Evolutionary conservation across 441 rosid genomes (phyloP).

Genomic region (Adansonia gregorii): DNA sequence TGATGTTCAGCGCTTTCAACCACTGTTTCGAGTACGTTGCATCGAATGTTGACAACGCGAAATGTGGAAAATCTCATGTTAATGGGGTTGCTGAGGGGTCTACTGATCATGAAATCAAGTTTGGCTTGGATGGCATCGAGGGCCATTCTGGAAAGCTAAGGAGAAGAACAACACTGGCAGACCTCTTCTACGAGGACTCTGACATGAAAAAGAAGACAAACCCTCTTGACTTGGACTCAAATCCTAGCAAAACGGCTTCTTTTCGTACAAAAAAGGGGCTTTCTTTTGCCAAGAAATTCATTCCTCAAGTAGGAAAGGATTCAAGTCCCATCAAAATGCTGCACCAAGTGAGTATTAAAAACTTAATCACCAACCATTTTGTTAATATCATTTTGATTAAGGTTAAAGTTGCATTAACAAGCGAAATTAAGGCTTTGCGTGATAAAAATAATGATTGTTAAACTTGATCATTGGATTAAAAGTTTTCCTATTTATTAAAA

Average conservation of each 20-base stretch:
- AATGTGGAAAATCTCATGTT: conserved; percentile 21
- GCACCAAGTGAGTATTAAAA: conserved; percentile 48
- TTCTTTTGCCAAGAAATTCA: conserved; percentile 59
- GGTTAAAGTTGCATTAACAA: no score
- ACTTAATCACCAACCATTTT: background rate
- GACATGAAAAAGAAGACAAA: conserved; percentile 40
- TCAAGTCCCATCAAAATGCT: conserved; percentile 70
- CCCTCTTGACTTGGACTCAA: conserved; percentile 23
- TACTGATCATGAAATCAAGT: conserved; percentile 19
- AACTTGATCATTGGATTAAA: background rate
- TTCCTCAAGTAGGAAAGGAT: conserved; percentile 56
- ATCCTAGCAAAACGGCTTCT: conserved; percentile 35
- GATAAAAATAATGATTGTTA: background rate
- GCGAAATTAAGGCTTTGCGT: no score
- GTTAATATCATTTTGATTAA: no score
- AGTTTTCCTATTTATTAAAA: background rate
- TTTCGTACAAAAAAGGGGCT: conserved; percentile 38
- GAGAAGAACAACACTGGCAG: conserved; percentile 78
- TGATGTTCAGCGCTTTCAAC: conserved; percentile 45
- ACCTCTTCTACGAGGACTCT: conserved; percentile 70
- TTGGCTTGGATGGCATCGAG: conserved; percentile 24
- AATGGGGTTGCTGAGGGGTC: conserved; percentile 27
- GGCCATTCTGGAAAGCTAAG: conserved; percentile 39
- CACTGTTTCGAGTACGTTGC: conserved; percentile 26
- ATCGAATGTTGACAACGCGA: background rate